Base-by-base conservation (phyloP, 2,329 filamentous ascomycete genomes). In the Cladorrhinum sp. region DNA sequence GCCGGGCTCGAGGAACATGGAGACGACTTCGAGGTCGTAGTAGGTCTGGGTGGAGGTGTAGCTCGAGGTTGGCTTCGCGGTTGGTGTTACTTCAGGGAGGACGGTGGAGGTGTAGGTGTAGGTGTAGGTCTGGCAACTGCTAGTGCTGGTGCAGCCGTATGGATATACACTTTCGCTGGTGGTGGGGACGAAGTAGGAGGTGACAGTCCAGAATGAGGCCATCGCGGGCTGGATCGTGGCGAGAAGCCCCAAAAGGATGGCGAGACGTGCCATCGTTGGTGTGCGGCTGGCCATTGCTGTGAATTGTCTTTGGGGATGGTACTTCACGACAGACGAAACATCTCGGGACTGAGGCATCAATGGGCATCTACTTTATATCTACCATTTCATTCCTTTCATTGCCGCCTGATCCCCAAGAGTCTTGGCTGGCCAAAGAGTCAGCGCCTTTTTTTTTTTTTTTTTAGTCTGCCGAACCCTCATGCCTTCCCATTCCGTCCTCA, bases 151-250 rank as follows among this genome's bases (percentile, higher is more conserved):
- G 18, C n/a, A 53, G 24, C 16, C 24, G 5, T 53, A n/a, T 24
- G 50, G 50, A 7, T 20, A n/a, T 16, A 21, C 21, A 8, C 7
- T 20, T 7, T 4, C 3, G 3, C n/a, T 54, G 10, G 24, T 14
- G 12, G n/a, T 50, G 6, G 53, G 2, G 18, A 53, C 55, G 46
- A 18, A 58, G 48, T 59, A 62, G 5, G 23, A 36, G 0, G 62
- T 64, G 26, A 62, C 55, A 0, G 60, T 61, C 57, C 59, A 62
- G 39, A 58, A 58, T 24, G 51, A 36, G 36, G 62, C 62, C 3
- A 59, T 23, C 18, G 52, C 60, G 3, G 60, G 62, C 24, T 62
- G 60, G 26, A 62, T 52, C 18, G 52, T 48, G 3, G 46, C 55
- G 9, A 61, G 54, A 0, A 62, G 42, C 49, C 33, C 42, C 0